Conservation (phyloP, 2,329 filamentous ascomycete species). For the Aspergillus ustus region DNA sequence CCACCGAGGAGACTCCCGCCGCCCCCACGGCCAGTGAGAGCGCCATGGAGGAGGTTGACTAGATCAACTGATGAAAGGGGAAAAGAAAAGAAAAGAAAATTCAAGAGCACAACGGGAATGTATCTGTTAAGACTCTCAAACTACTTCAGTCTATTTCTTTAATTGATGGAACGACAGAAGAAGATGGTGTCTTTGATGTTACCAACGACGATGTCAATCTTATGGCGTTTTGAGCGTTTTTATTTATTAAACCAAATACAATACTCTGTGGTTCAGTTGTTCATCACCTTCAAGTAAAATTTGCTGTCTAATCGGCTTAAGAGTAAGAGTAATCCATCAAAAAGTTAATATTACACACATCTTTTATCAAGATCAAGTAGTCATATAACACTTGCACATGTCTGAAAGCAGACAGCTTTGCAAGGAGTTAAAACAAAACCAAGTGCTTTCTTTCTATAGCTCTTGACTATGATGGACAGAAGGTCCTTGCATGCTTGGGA, state of each 20-base stretch:
- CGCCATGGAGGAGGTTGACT: constrained; percentile 99
- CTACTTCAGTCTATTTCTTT: constrained; percentile 26
- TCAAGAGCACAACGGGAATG: constrained; percentile 22
- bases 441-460: no score
- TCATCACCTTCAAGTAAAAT: background rate
- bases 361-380: no score
- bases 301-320: no score
- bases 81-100: constrained; percentile 2
- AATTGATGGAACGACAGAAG: constrained; percentile 21
- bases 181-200: constrained; percentile 21
- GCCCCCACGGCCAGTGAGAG: constrained; percentile 76
- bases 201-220: constrained; percentile 24
- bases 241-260: constrained; percentile 22
- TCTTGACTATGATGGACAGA: no score
- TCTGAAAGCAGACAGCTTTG: no score
- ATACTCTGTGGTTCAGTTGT: constrained; percentile 19
- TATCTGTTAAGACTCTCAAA: constrained; percentile 22
- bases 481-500: background rate
- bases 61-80: constrained; percentile 46
- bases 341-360: no score
- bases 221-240: constrained; percentile 33
- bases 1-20: constrained; percentile 62
- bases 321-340: no score
- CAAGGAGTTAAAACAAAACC: no score
- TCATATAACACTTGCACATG: no score